Evolutionary conservation across 768 basidiomycete species (phyloP), one percentile per base, ranked within the genome.

Genomic region (Nevesoporus exiguus): DNA sequence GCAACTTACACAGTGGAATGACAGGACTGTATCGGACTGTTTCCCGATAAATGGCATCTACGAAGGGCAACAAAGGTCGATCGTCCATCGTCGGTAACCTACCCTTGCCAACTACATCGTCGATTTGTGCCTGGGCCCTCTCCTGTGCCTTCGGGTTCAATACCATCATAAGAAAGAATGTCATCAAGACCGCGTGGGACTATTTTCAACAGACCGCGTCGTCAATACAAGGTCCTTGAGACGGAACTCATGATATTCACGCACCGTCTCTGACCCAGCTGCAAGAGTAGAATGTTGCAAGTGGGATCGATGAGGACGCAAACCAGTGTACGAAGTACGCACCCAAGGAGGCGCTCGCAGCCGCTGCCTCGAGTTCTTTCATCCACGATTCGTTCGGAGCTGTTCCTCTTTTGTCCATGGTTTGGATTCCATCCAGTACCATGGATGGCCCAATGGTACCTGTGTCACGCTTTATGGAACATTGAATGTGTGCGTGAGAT

Each of bases 71-170:
- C 21, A 3, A 25, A 5, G 40, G 29, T n/a, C 49, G 49, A 34
- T 50, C 49, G 3, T 42, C 30, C 17, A 41, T 22, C 8, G 30
- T 33, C 9, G 49, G 49, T 8, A 50, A 25, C 14, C 40, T 41
- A 8, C 10, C 24, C 7, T 24, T 51, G 6, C 60, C 56, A 0
- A 58, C 42, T 1, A 62, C 44, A 2, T n/a, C 22, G 19, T 61
- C 55, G 0, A 61, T 61, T 15, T 61, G 46, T 5, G 42, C 43
- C 22, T 61, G 60, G 0, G 56, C 55, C 5, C 30, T 49, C 21
- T 46, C 39, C 30, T 61, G 59, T 0, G 5, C 41, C 4, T 2
- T 27, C 0, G 54, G 59, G 25, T 49, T 43, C 33, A 56, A 1
- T 7, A 13, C 0, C 50, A 51, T 43, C 50, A 51, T 25, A 7